These are phyloP conservation scores for Boechera divaricarpa DNA, from an alignment of 345 rosid species.

Conservation along the genomic window DNA sequence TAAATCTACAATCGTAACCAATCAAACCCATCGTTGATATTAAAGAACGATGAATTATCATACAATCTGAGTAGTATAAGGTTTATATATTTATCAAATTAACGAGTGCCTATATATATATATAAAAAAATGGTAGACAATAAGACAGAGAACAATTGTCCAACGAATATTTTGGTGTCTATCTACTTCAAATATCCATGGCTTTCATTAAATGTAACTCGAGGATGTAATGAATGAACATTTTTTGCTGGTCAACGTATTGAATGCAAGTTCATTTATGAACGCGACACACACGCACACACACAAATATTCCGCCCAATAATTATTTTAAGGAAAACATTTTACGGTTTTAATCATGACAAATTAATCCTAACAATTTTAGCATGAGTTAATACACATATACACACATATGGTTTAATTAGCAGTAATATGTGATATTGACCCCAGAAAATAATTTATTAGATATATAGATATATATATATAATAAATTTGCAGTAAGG, in stretches of 20 bases:
- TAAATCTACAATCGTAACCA: too few species aligned
- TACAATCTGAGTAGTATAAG: neutral
- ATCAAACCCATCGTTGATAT: too few species aligned
- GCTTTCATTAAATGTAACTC: slow-evolving; percentile 22
- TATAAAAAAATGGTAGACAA: neutral
- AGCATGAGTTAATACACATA: neutral
- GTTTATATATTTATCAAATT: neutral
- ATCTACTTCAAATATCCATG: neutral
- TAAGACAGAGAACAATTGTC: neutral
- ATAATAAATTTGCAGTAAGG: neutral
- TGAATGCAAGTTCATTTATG: neutral
- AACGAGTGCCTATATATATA: neutral
- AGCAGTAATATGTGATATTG: neutral
- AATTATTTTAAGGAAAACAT: neutral
- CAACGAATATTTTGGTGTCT: neutral
- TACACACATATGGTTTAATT: neutral
- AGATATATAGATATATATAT: too few species aligned
- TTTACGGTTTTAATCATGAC: neutral
- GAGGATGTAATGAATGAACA: neutral
- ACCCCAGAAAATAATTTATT: neutral
- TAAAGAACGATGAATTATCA: neutral
- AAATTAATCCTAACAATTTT: neutral
- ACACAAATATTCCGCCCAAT: neutral
- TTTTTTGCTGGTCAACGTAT: slow-evolving; percentile 12
- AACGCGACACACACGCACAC: neutral